A percentile compares a stretch with the other conserved stretches of the same genome.
Conservation (phyloP, 768 basidiomycete genomes). For the Termitomyces sp. region DNA sequence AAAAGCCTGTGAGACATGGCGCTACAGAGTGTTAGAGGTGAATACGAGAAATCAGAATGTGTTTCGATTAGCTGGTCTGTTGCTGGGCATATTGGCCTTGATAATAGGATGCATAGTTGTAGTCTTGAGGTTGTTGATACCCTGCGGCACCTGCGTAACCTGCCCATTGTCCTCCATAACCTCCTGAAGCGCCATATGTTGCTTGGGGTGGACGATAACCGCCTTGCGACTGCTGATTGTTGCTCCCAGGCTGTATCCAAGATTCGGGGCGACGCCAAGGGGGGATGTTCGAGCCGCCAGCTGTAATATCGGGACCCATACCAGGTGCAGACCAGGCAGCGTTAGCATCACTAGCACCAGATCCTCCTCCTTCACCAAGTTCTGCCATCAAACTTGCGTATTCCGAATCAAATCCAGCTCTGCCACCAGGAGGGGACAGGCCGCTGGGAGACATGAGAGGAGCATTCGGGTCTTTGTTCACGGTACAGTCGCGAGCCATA, state of each 20-base stretch:
- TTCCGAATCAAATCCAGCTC: constrained; percentile 93
- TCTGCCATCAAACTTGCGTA: constrained; percentile 98
- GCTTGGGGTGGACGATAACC: constrained; percentile 71
- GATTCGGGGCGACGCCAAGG: constrained; percentile 91
- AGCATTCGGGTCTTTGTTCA: constrained; percentile 86
- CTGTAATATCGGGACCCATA: constrained; percentile 62
- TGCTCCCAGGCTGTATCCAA: constrained; percentile 61
- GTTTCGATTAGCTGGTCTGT: constrained; percentile 40
- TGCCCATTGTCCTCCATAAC: constrained; percentile 45
- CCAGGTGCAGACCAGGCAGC: constrained; percentile 48
- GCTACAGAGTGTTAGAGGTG: constrained; percentile 40
- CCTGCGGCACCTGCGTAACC: constrained; percentile 44
- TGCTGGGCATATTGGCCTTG: constrained; percentile 85
- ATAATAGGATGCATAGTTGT: constrained; percentile 86
- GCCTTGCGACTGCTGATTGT: constrained; percentile 39
- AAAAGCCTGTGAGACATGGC: constrained; percentile 31
- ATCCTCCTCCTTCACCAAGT: constrained; percentile 78
- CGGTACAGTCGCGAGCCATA: constrained; percentile 98
- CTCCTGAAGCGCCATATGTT: constrained; percentile 44
- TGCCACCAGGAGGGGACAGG: constrained; percentile 49
- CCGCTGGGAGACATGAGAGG: constrained; percentile 41
- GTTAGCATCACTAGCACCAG: constrained; percentile 48
- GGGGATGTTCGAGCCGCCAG: constrained; percentile 78
- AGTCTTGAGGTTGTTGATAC: constrained; percentile 62
- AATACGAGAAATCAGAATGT: constrained; percentile 25